These are phyloP conservation scores for Domatiomyces globalis DNA, from an alignment of 2,329 filamentous ascomycete species.

Conservation along the genomic window DNA sequence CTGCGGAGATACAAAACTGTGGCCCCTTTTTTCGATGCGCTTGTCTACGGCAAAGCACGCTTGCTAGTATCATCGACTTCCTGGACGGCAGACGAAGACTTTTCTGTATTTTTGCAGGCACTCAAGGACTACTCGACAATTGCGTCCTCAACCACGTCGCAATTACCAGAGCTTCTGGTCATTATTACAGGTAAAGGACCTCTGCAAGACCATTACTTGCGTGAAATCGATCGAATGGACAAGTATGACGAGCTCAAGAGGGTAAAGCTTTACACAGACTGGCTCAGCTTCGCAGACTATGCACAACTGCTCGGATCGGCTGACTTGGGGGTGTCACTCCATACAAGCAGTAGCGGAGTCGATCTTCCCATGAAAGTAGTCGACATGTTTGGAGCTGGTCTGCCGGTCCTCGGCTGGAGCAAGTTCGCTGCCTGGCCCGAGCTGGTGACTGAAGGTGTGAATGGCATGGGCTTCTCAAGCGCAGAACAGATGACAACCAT, in stretches of 20 bases:
- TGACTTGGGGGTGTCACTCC: conserved; percentile 78
- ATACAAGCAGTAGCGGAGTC: conserved; percentile 86
- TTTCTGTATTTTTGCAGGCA: conserved; percentile 71
- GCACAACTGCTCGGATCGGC: conserved; percentile 69
- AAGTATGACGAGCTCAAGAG: conserved; percentile 49
- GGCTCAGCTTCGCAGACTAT: conserved; percentile 74
- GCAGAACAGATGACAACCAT: conserved; percentile 50
- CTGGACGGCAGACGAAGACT: conserved; percentile 96
- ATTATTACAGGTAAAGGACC: conserved; percentile 94
- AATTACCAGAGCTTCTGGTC: conserved; percentile 56
- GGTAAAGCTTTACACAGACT: conserved; percentile 64
- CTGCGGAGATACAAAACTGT: conserved; percentile 54
- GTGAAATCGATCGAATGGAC: conserved; percentile 38
- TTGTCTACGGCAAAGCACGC: conserved; percentile 45
- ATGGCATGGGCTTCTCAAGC: conserved; percentile 72
- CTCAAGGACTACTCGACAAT: conserved; percentile 56
- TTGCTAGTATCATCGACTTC: conserved; percentile 87
- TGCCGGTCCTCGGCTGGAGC: conserved; percentile 79
- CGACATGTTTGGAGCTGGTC: conserved; percentile 91
- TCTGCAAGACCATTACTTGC: conserved; percentile 60
- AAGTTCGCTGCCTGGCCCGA: conserved; percentile 80
- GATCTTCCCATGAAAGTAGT: conserved; percentile 99
- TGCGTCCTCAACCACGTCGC: conserved; percentile 29
- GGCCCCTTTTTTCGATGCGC: conserved; percentile 41
- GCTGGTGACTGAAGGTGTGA: conserved; percentile 73